A percentile compares a stretch with the other conserved stretches of the same genome.
Conservation (phyloP, 2,329 filamentous ascomycete species). For the Fusarium illudens region DNA sequence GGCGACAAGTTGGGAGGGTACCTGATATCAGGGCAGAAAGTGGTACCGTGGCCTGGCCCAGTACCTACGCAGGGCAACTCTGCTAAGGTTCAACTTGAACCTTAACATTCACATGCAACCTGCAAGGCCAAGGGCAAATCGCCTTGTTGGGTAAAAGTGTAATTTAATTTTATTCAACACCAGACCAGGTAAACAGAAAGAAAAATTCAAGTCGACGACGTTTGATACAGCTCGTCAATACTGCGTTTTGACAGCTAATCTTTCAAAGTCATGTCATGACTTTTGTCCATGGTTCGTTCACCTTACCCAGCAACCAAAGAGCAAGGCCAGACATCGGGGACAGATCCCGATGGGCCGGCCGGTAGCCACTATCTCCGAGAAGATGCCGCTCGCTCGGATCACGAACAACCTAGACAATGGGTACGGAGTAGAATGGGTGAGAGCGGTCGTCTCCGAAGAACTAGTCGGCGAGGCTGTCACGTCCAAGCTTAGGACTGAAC, state of each 20-base stretch:
- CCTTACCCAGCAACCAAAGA: neutral
- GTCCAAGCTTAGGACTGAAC: neutral
- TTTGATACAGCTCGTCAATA: neutral
- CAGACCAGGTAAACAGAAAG: neutral
- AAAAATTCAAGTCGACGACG: neutral
- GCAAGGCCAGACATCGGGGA: constrained; percentile 17
- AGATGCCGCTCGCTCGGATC: constrained; percentile 8
- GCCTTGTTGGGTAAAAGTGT: constrained; percentile 3
- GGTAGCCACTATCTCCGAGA: constrained; percentile 20
- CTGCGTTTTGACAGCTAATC: neutral
- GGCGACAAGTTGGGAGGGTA: neutral
- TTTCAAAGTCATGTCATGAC: neutral
- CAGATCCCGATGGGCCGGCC: constrained; percentile 17
- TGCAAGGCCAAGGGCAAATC: neutral
- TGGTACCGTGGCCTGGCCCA: neutral
- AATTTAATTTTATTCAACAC: constrained; percentile 15
- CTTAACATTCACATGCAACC: constrained; percentile 18
- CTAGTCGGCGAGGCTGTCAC: neutral
- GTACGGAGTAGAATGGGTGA: neutral
- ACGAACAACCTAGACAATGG: neutral
- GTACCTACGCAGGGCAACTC: neutral
- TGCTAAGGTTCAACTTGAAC: neutral
- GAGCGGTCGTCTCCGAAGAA: neutral
- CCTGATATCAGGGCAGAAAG: neutral
- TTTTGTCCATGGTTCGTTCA: neutral